Conservation (phyloP, 2,329 filamentous ascomycete species). For the Thelonectria rubi region DNA sequence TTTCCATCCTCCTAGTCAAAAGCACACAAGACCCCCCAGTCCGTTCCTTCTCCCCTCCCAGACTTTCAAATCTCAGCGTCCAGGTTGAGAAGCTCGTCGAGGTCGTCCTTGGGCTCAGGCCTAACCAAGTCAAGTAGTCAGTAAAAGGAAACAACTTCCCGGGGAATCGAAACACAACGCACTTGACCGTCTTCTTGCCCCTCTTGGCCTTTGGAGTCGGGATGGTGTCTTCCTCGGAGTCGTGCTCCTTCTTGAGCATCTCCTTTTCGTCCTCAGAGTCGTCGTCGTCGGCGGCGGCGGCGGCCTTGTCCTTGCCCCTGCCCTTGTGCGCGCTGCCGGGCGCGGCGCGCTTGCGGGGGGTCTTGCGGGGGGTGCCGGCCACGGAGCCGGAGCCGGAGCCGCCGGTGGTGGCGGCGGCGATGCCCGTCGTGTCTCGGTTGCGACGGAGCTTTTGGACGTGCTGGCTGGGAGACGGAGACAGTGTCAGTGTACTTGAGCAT, state of each 20-base stretch:
- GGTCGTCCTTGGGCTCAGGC: constrained; percentile 27
- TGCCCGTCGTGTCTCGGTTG: constrained; percentile 43
- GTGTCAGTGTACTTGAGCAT: neutral
- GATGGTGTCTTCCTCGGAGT: constrained; percentile 23
- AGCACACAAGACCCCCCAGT: too few species aligned
- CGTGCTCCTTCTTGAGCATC: constrained; percentile 42
- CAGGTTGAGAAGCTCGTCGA: neutral
- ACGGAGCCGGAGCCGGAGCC: constrained; percentile 10
- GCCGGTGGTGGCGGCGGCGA: constrained; percentile 33
- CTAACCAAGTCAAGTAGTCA: constrained; percentile 24
- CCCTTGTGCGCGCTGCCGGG: constrained; percentile 21
- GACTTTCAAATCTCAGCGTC: neutral
- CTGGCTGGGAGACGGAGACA: constrained; percentile 48
- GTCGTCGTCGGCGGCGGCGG: constrained; percentile 34
- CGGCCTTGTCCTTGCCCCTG: constrained; percentile 41
- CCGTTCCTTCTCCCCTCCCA: too few species aligned
- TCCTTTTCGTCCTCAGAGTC: constrained; percentile 38
- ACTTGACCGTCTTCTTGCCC: constrained; percentile 34
- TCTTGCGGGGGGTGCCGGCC: constrained; percentile 41
- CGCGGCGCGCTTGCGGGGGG: constrained; percentile 45
- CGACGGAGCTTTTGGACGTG: constrained; percentile 57
- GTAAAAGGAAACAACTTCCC: too few species aligned
- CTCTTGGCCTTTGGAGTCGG: constrained; percentile 38
- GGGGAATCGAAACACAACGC: constrained; percentile 13
- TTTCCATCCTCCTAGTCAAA: too few species aligned